Base-by-base conservation (phyloP, 352 stramenopile genomes). In the Globisporangium orthogonon region DNA sequence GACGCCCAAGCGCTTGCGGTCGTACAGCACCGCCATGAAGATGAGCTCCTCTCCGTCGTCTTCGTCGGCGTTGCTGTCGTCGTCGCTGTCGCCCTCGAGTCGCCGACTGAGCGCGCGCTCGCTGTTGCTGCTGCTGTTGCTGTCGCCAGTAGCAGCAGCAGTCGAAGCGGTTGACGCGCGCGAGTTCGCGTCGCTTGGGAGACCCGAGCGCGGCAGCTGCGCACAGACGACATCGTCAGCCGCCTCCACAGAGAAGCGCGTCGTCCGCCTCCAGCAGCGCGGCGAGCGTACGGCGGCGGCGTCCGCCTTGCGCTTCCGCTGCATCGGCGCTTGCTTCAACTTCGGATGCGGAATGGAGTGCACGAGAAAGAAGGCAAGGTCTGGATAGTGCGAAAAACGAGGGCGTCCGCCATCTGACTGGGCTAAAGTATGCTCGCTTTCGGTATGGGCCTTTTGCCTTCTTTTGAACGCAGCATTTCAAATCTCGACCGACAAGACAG, bases 21-120 rank as follows among this genome's bases (percentile, higher is more conserved):
- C 83, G 51, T 78, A 80, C 10, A 90, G 67, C 31, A 93, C 43
- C 1, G 83, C 73, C 76, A 90, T 86, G 61, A 81, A 89, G 30
- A 89, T 61, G 10, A 86, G 35, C 52, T 82, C 69, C 52, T 85
- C 73, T 15, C 87, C 81, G 33, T 63, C 61, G 50, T 67, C 62
- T 39, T 86, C 67, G 31, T 58, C 65, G 15, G 48, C 28, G 7
- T 43, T 33, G 37, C 30, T 39, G 44, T 18, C 18, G 54, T 40
- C 30, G 31, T 39, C 50, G 11, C 51, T 62, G 14, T 53, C 7
- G 46, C 29, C 48, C n/a, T 57, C 50, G 9, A 7, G 44, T 18
- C 7, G 11, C 37, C 11, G 37, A 14, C 37, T 13, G 37, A 43
- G 11, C 37, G 37, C 13, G 37, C 11, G 3, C 6, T n/a, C 29